A percentile compares a stretch with the other conserved stretches of the same genome.
Evolutionary conservation across 768 basidiomycete genomes (phyloP).

Genomic region (Dioszegia hungarica): DNA sequence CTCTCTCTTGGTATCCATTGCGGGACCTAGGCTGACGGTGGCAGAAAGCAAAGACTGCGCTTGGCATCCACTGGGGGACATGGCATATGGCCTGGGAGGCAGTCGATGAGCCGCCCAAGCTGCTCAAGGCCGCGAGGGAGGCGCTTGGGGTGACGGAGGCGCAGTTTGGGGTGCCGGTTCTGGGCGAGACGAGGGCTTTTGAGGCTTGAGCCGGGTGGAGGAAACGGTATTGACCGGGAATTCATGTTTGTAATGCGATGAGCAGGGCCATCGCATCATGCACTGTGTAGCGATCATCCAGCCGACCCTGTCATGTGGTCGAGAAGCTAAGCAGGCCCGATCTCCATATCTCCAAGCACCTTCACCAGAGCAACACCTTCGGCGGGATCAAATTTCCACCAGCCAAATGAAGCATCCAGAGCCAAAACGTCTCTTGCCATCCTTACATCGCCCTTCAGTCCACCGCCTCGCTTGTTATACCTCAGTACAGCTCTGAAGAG

Average conservation of each 20-base stretch:
- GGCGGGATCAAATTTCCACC: neutral
- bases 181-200: constrained; percentile 57
- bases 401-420: neutral
- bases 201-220: constrained; percentile 5
- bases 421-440: no score
- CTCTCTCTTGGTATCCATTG: neutral
- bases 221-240: neutral
- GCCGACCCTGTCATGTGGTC: no score
- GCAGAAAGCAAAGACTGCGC: constrained; percentile 53
- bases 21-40: neutral
- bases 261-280: no score
- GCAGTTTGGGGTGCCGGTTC: constrained; percentile 58
- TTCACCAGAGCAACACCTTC: no score
- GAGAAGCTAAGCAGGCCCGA: no score
- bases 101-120: constrained; percentile 60
- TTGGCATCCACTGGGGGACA: constrained; percentile 67
- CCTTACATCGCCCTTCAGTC: no score
- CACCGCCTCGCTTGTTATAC: no score
- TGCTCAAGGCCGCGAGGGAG: constrained; percentile 56
- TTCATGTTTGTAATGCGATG: no score
- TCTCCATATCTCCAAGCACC: no score
- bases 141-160: constrained; percentile 57
- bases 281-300: no score
- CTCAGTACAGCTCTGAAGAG: no score
- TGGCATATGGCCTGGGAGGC: constrained; percentile 45